Conservation (phyloP, 345 rosid species). For the Raphanus sativus region DNA sequence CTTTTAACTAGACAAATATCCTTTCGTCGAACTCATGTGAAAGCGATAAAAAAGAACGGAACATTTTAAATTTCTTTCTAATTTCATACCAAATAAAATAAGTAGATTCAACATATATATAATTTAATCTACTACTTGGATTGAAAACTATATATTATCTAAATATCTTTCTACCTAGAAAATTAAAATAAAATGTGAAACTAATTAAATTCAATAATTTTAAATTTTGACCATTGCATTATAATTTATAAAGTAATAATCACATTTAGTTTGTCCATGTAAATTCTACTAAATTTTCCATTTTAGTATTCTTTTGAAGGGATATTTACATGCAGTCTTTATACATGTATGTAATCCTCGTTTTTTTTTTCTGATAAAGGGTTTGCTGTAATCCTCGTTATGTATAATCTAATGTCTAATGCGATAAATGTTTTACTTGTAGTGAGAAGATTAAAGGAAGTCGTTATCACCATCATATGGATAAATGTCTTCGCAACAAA, state of each 20-base stretch:
- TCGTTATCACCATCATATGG: constrained; percentile 34
- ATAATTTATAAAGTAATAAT: background rate
- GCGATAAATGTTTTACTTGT: constrained; percentile 26
- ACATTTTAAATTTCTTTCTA: background rate
- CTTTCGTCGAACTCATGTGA: constrained; percentile 27
- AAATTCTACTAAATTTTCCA: background rate
- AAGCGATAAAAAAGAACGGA: background rate
- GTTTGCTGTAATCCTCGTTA: background rate
- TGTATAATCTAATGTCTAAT: background rate
- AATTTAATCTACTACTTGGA: background rate
- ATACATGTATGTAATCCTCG: background rate
- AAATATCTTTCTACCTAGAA: background rate
- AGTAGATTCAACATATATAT: background rate
- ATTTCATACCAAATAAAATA: background rate
- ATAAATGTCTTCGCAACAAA: constrained; percentile 30
- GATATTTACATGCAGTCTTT: background rate
- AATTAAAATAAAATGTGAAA: background rate
- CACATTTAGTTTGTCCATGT: background rate
- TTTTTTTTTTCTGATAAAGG: no score
- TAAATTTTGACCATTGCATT: background rate
- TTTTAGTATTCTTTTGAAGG: background rate
- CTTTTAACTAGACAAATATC: constrained; percentile 9
- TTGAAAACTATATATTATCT: background rate
- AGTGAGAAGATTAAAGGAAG: constrained; percentile 12
- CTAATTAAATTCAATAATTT: background rate